Conservation (phyloP, 1,284 basidiomycete genomes). For the Xerocomus alliaceus region DNA sequence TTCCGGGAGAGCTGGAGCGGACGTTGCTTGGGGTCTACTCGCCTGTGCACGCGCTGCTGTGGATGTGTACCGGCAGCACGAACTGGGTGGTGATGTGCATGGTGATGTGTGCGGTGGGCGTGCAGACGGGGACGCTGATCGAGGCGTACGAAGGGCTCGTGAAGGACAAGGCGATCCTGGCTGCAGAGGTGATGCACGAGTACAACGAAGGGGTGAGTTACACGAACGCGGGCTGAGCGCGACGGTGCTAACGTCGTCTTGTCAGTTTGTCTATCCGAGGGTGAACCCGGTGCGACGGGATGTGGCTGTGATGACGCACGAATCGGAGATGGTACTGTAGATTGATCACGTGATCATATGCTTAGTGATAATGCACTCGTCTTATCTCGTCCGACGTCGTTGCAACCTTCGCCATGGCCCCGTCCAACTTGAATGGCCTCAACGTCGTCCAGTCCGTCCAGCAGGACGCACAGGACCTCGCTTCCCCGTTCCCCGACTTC, state of each 20-base stretch:
- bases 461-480: slow-evolving; percentile 64
- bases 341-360: slow-evolving; percentile 20
- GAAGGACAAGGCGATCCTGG: slow-evolving; percentile 78
- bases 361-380: too few relatives aligned
- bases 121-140: slow-evolving; percentile 57
- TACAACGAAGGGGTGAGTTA: slow-evolving; percentile 76
- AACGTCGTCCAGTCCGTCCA: slow-evolving; percentile 68
- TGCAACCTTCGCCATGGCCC: slow-evolving; percentile 49
- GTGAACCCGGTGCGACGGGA: slow-evolving; percentile 78
- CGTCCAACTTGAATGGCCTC: slow-evolving; percentile 72
- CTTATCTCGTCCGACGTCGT: too few relatives aligned
- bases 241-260: neutral
- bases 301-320: slow-evolving; percentile 83
- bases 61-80: slow-evolving; percentile 70
- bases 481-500: slow-evolving; percentile 71
- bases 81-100: slow-evolving; percentile 77
- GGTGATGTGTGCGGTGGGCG: slow-evolving; percentile 67
- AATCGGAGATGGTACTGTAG: slow-evolving; percentile 73
- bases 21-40: slow-evolving; percentile 78
- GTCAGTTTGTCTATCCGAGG: slow-evolving; percentile 81
- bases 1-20: slow-evolving; percentile 74
- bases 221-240: neutral
- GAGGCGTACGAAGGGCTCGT: slow-evolving; percentile 62
- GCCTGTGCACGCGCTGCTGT: slow-evolving; percentile 73
- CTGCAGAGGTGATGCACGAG: slow-evolving; percentile 84